Base-by-base conservation (phyloP, 352 stramenopile genomes). In the Pythium insidiosum region DNA sequence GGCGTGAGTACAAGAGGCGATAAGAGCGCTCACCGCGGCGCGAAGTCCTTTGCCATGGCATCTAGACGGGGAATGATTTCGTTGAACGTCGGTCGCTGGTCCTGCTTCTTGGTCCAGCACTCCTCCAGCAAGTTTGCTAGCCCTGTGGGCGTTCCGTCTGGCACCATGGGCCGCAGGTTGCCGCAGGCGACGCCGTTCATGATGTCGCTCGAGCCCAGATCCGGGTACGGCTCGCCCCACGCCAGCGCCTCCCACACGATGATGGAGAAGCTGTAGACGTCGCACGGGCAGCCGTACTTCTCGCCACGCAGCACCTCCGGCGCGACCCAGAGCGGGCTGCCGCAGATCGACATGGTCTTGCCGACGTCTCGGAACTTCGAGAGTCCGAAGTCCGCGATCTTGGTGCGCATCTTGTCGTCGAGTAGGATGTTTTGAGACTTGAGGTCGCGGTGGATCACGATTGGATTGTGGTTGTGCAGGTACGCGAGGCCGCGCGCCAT, bases 381-480 rank as follows among this genome's bases (percentile, higher is more conserved):
- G 9, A 90, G 47, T 1, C 73, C 78, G 53, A 91, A 93, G 58
- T 89, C 76, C 6, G 63, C 75, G 45, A 90, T 89, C 57, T 93
- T 89, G 36, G 80, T 88, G 38, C 73, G 70, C 76, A 90, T 88
- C 42, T 84, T 77, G 46, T 88, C 78, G 41, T 91, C 76, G 22
- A 88, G 52, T 6, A 90, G 43, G 24, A 88, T 88, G 49, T 88
- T 88, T 43, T 86, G 73, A 10, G 71, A 88, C 54, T 86, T 91
- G 38, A 88, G 61, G 30, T 87, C 75, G 11, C 95, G 84, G 76
- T 99, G 96, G 60, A 99, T 98, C 60, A 99, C 95, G 36, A 95
- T 91, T 23, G 94, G 92, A 55, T 98, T 95, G 66, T 97, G 92
- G 36, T 89, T 94, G 75, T 99, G 96, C 39, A 99, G 58, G 59